Conservation (phyloP, 768 basidiomycete genomes). For the Tephrocybe sp. region DNA sequence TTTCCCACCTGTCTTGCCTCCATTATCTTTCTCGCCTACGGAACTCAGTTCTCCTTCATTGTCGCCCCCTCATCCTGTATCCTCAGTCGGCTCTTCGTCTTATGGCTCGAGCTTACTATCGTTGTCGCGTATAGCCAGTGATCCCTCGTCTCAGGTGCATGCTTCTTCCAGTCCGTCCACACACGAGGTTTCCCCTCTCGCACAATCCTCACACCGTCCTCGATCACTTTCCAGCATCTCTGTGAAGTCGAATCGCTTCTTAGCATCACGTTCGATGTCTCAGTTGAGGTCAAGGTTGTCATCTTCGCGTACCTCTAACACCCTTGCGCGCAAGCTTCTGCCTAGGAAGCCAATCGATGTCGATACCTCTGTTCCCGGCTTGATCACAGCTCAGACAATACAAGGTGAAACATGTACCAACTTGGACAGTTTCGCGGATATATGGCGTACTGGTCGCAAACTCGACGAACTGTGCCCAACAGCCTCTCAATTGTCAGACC, state of each 20-base stretch:
- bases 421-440: slow-evolving; percentile 33
- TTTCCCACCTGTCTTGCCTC: slow-evolving; percentile 62
- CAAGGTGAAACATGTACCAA: slow-evolving; percentile 20
- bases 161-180: slow-evolving; percentile 14
- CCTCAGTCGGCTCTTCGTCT: slow-evolving; percentile 38
- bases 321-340: slow-evolving; percentile 54
- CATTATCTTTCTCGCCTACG: slow-evolving; percentile 57
- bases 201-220: slow-evolving; percentile 40
- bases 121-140: slow-evolving; percentile 6
- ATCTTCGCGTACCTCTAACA: slow-evolving; percentile 40
- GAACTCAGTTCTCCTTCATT: slow-evolving; percentile 41
- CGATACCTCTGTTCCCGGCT: background rate
- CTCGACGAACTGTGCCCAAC: slow-evolving; percentile 20
- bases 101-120: slow-evolving; percentile 23
- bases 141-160: slow-evolving; percentile 7
- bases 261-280: slow-evolving; percentile 44
- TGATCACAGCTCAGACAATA: background rate
- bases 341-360: slow-evolving; percentile 35
- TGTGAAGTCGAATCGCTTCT: slow-evolving; percentile 36
- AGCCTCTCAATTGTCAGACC: slow-evolving; percentile 9
- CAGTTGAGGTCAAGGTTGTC: slow-evolving; percentile 45
- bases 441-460: slow-evolving; percentile 40
- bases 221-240: slow-evolving; percentile 59
- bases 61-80: slow-evolving; percentile 32
- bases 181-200: slow-evolving; percentile 21